These are phyloP conservation scores for Yamadazyma oceani DNA, from an alignment of 1,139 yeast species.

Conservation along the genomic window DNA sequence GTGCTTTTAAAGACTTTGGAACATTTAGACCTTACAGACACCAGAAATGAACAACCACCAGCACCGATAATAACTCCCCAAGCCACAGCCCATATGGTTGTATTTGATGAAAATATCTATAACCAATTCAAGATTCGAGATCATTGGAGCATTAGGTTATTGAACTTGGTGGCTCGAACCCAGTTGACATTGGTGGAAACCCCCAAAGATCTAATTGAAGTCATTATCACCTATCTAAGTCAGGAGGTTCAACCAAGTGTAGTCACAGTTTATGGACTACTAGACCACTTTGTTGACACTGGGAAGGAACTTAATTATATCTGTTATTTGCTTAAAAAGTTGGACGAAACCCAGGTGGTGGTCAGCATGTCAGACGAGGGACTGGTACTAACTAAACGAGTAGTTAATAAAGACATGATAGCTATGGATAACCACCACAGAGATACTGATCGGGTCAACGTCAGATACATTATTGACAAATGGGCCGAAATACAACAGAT, in stretches of 20 bases:
- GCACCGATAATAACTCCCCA: no score
- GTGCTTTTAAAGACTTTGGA: no score
- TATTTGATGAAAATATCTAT: slow-evolving; percentile 6
- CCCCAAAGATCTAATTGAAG: slow-evolving; percentile 9
- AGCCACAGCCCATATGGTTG: no score
- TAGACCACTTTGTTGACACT: slow-evolving; percentile 8
- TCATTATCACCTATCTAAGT: slow-evolving; percentile 4
- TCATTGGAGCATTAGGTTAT: background rate
- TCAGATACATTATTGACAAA: no score
- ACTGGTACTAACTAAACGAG: no score
- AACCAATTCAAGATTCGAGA: background rate
- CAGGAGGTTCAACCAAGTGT: slow-evolving; percentile 2
- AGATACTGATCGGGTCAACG: no score
- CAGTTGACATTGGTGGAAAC: slow-evolving; percentile 11
- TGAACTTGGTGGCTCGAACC: slow-evolving; percentile 7
- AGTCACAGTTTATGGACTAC: slow-evolving; percentile 14
- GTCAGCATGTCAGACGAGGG: background rate
- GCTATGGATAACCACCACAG: no score
- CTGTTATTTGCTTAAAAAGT: slow-evolving; percentile 3
- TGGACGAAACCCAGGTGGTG: background rate
- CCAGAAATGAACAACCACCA: background rate
- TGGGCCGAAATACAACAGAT: no score
- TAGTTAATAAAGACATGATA: no score
- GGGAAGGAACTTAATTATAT: slow-evolving; percentile 6
- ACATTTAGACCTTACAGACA: slow-evolving; percentile 1